A percentile compares a stretch with the other conserved stretches of the same genome.
These are phyloP conservation scores for Mortierella sp. DNA, from an alignment of 371 early-diverging fungal species.

Conservation along the genomic window DNA sequence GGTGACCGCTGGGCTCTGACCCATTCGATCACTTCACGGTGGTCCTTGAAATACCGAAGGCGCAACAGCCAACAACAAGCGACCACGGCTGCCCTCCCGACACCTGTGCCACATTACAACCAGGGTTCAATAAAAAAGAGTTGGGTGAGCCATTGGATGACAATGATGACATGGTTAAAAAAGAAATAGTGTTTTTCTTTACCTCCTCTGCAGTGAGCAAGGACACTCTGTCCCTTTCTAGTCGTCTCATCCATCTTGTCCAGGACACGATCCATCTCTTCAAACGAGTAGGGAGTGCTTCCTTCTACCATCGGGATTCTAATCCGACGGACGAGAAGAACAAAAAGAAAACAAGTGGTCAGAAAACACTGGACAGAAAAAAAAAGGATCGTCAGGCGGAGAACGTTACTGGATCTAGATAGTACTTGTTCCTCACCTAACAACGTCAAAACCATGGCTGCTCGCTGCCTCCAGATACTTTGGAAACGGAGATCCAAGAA, in stretches of 20 bases:
- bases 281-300: constrained; percentile 70
- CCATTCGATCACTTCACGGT: constrained; percentile 41
- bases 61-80: constrained; percentile 79
- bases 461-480: constrained; percentile 70
- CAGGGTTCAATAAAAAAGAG: background rate
- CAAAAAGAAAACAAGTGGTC: constrained; percentile 1
- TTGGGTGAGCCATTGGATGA: background rate
- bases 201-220: constrained; percentile 87
- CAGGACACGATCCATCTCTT: constrained; percentile 67
- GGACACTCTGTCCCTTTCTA: constrained; percentile 65
- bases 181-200: constrained; percentile 5
- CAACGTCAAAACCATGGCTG: constrained; percentile 61
- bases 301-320: constrained; percentile 84
- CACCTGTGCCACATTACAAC: constrained; percentile 57
- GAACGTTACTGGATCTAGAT: too few relatives aligned
- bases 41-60: constrained; percentile 30
- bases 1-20: constrained; percentile 43
- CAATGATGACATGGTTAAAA: constrained; percentile 1
- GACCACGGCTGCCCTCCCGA: constrained; percentile 81
- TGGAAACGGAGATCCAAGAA: constrained; percentile 76
- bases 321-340: background rate
- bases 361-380: background rate
- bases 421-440: too few relatives aligned
- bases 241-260: constrained; percentile 63
- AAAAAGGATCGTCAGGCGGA: too few relatives aligned